A percentile compares a stretch with the other conserved stretches of the same genome.
Conservation (phyloP, 2,329 filamentous ascomycete genomes). For the Cadophora luteo-olivacea region DNA sequence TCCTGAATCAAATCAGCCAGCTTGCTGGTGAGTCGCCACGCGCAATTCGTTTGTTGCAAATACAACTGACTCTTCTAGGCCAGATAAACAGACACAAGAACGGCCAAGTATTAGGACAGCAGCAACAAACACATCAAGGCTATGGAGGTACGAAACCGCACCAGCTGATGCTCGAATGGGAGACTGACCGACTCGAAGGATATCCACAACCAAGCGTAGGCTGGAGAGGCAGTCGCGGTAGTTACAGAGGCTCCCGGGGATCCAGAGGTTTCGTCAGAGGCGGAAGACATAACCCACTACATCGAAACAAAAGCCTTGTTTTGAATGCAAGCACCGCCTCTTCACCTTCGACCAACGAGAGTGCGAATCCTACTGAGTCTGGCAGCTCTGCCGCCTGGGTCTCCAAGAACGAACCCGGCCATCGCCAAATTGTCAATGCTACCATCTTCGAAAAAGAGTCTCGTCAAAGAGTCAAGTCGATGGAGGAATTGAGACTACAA, state of each 20-base stretch:
- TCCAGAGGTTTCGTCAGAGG: constrained; percentile 36
- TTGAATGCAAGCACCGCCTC: constrained; percentile 54
- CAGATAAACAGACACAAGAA: constrained; percentile 84
- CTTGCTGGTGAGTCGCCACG: constrained; percentile 56
- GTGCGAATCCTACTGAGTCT: constrained; percentile 18
- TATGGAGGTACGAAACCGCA: constrained; percentile 34
- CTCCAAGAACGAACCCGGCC: constrained; percentile 70
- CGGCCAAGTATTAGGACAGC: constrained; percentile 53
- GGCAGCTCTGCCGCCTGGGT: constrained; percentile 62
- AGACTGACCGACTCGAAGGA: constrained; percentile 36
- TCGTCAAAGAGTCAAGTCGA: constrained; percentile 71
- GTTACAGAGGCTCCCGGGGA: constrained; percentile 39
- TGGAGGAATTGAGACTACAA: constrained; percentile 70
- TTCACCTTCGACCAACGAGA: constrained; percentile 22
- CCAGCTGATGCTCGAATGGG: not conserved
- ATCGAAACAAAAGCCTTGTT: constrained; percentile 68
- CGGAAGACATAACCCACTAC: constrained; percentile 49
- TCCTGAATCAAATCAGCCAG: constrained; percentile 61
- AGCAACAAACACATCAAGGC: constrained; percentile 28
- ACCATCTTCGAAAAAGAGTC: constrained; percentile 78
- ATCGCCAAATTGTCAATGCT: constrained; percentile 84
- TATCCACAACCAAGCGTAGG: constrained; percentile 35
- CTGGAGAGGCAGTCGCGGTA: constrained; percentile 40
- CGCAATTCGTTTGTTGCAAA: constrained; percentile 56
- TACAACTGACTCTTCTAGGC: constrained; percentile 53